Percentiles rank a stretch among this genome's conserved stretches.
phyloP scores from a whole-genome alignment of 129 eudicot species.

The Sambucus nigra region DNA sequence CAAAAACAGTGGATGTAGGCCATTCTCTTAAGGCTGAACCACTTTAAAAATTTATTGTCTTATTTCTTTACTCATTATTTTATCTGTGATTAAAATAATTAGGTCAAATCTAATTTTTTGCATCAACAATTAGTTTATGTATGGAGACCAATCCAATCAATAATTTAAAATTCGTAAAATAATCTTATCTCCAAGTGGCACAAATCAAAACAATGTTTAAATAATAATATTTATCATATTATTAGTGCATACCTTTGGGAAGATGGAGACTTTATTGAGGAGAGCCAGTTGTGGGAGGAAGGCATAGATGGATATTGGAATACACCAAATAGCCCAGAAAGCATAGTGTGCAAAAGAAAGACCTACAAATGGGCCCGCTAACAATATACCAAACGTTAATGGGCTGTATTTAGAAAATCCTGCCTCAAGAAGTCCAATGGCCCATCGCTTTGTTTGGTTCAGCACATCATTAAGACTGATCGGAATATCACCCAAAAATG shows the following conservation, averaged over 20 bases:
- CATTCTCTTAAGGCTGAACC: too few species aligned
- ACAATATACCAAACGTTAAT: slow-evolving; percentile 29
- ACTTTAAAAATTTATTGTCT: too few species aligned
- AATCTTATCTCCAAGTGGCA: too few species aligned
- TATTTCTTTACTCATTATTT: too few species aligned
- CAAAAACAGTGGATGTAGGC: too few species aligned
- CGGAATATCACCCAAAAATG: slow-evolving; percentile 70
- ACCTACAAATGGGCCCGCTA: slow-evolving; percentile 48
- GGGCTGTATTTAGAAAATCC: slow-evolving; percentile 41
- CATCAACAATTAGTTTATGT: too few species aligned
- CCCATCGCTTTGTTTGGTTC: slow-evolving; percentile 67
- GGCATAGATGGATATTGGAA: slow-evolving; percentile 65
- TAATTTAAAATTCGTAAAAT: too few species aligned
- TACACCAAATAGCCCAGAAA: slow-evolving; percentile 42
- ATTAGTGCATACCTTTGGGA: slow-evolving; percentile 55
- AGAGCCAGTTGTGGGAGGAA: slow-evolving; percentile 70
- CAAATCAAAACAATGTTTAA: too few species aligned
- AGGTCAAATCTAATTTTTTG: too few species aligned
- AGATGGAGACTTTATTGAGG: slow-evolving; percentile 38
- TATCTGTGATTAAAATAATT: too few species aligned
- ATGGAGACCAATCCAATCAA: too few species aligned
- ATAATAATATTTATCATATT: too few species aligned
- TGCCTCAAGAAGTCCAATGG: slow-evolving; percentile 62
- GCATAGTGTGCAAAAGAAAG: slow-evolving; percentile 44
- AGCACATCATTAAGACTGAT: slow-evolving; percentile 47